Base-by-base conservation (phyloP, 805 yeast species). In the Cyberlindnera euphorbiiphila region DNA sequence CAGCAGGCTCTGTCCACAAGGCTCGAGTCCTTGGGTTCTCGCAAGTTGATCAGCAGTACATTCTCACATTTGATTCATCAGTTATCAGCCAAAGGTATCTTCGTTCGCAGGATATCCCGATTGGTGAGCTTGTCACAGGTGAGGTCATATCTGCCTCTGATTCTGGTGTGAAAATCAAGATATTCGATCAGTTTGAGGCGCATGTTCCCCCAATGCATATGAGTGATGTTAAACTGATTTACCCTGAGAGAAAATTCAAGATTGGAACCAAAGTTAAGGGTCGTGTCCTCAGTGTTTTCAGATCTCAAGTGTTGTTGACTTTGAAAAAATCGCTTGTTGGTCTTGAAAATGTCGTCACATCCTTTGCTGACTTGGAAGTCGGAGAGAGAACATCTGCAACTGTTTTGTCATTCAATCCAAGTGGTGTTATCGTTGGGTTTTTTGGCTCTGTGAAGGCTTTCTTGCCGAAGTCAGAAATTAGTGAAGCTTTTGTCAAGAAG, bases 201-300 rank as follows among this genome's bases (percentile, higher is more conserved):
- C 64, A 72, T 45, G 98, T 86, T 20, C 81, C 85, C 11, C 68
- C 77, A 19, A 55, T 65, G 18, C 96, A 91, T 52, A 74, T 93
- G 60, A 81, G 95, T 49, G 99, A 93, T 60, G 72, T 84, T 41
- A 81, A 78, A 56, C 68, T 91, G 46, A 76, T 78, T 3, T 82
- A 91, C 55, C 98, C 98, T 6, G 98, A 93, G 62, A 76, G 93
- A 67, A 86, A 87, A 54, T 91, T 81, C 70, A 85, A 85, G 61
- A 78, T 81, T 29, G 98, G 96, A 9, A 67, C 82, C 29, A 83
- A 80, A 49, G 85, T 86, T 21, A 83, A 73, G 51, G 93, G 81
- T 45, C 76, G 95, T 63, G 73, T 87, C 10, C 60, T 86, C 47
- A 69, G 62, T 36, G 69, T 74, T 16, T 63, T 54, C 30, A 65